Conservation (phyloP, 208 protist species). For the Trypanosoma melophagium region DNA sequence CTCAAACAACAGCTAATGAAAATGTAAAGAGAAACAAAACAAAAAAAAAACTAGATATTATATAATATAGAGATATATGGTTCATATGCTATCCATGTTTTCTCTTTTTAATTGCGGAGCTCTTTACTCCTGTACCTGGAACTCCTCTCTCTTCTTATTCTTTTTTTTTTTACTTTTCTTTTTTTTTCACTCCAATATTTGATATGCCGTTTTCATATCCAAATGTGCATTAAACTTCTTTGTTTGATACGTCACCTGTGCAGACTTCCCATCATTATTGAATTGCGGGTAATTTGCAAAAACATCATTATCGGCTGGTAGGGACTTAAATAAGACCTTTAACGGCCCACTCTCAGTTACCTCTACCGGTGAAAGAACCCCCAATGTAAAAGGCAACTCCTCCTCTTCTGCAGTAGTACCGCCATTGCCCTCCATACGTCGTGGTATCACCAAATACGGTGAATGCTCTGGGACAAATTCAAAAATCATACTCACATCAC, state of each 20-base stretch:
- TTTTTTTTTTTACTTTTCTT: no score
- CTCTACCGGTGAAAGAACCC: constrained; percentile 42
- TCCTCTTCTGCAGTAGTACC: constrained; percentile 15
- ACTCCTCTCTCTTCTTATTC: no score
- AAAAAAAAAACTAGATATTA: no score
- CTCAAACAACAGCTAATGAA: no score
- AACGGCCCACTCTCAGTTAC: constrained; percentile 39
- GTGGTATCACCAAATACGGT: constrained; percentile 50
- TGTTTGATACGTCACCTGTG: constrained; percentile 33
- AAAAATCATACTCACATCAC: constrained; percentile 55
- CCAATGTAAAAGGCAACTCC: constrained; percentile 40
- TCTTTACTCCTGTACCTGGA: no score
- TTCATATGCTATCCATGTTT: no score
- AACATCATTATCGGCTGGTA: constrained; percentile 37
- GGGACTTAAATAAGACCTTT: constrained; percentile 40
- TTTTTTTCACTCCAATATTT: constrained; percentile 19
- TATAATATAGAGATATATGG: no score
- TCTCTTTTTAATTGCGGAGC: no score
- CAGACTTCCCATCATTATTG: constrained; percentile 31
- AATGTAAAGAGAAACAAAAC: no score
- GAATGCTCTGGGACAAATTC: constrained; percentile 50
- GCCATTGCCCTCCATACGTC: constrained; percentile 31
- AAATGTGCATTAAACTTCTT: constrained; percentile 28
- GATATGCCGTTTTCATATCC: constrained; percentile 14
- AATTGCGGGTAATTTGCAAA: constrained; percentile 63